Conservation (phyloP, 169 alveolate species). For the Blepharisma undulans region DNA sequence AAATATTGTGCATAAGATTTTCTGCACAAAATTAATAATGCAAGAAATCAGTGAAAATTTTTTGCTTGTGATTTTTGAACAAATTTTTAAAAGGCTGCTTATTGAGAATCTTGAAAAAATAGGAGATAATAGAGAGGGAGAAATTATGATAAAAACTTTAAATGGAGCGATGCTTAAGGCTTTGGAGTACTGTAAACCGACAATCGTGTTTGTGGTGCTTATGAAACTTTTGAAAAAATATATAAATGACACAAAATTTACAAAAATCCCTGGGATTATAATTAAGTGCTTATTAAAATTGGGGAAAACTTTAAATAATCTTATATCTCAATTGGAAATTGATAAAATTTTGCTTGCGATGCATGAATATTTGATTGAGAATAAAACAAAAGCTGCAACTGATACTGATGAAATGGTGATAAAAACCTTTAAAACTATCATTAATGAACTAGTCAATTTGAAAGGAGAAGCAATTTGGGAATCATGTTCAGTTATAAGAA, state of each 20-base stretch:
- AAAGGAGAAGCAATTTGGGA: conserved; percentile 57
- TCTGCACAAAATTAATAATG: conserved; percentile 66
- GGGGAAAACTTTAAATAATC: conserved; percentile 45
- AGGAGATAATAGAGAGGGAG: conserved; percentile 73
- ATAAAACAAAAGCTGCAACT: conserved; percentile 16
- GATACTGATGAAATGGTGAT: conserved; percentile 66
- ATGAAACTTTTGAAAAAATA: conserved; percentile 63
- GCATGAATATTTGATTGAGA: conserved; percentile 51
- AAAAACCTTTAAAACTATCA: conserved; percentile 66
- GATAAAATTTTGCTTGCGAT: conserved; percentile 57
- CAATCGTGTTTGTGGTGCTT: conserved; percentile 56
- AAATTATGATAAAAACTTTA: conserved; percentile 60
- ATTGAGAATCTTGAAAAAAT: conserved; percentile 61
- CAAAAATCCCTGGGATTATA: conserved; percentile 57
- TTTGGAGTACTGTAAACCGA: conserved; percentile 68
- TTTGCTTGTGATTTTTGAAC: conserved; percentile 60
- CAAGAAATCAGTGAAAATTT: conserved; percentile 50
- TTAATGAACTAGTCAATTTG: conserved; percentile 63
- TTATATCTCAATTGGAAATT: conserved; percentile 56
- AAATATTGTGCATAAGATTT: conserved; percentile 60
- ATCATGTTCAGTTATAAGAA: conserved; percentile 52
- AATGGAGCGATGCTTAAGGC: conserved; percentile 74
- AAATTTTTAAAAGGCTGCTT: conserved; percentile 63
- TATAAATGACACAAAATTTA: conserved; percentile 46
- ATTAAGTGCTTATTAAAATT: conserved; percentile 75